Base-by-base conservation (phyloP, 1,139 yeast genomes). In the Nakaseomyces kungkrabaensis region DNA sequence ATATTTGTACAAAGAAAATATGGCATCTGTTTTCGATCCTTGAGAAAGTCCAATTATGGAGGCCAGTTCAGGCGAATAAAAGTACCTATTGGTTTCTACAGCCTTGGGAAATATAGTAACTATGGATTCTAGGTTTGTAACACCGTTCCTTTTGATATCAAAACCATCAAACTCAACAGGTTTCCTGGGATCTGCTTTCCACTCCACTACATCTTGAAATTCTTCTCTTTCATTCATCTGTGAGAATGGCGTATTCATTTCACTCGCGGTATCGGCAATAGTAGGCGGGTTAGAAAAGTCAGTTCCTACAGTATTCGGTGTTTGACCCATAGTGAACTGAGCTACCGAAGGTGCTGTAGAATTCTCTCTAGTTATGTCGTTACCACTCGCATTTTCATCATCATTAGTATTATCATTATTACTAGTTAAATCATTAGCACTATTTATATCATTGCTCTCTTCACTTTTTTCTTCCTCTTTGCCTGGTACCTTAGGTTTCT, bases 1-100 rank as follows among this genome's bases (percentile, higher is more conserved):
- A 62, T 89, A 88, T 65, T 85, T 88, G 89, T 96, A 88, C 50
- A 89, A 71, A 33, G 80, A 77, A 57, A 79, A 85, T 29, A 88
- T 79, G 44, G 89, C 80, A 52, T 85, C 95, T 51, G 88, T 87
- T 65, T 86, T 90, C 10, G 90, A 80, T 43, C 82, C 79, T 64
- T 86, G 95, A 44, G 71, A 71, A 45, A 79, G 74, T 8, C 95
- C 95, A 24, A 85, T 69, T 47, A 88, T 72, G 47, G 76, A 76
- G 4, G 87, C 73, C 68, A 89, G 73, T 22, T 29, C 81, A 77
- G n/a, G 76, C 68, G 38, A 87, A 73, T 59, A 72, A 76, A 54
- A 84, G 10, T 34, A 45, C 5, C 41, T 24, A 10, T 45, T 32
- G n/a, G 37, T 37, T 24, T 43, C 36, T 13, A 52, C 25, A 34